Percentiles rank a stretch among this genome's conserved stretches.
Evolutionary conservation across 2,329 filamentous ascomycete genomes (phyloP).

Genomic region (Cordyceps javanica): DNA sequence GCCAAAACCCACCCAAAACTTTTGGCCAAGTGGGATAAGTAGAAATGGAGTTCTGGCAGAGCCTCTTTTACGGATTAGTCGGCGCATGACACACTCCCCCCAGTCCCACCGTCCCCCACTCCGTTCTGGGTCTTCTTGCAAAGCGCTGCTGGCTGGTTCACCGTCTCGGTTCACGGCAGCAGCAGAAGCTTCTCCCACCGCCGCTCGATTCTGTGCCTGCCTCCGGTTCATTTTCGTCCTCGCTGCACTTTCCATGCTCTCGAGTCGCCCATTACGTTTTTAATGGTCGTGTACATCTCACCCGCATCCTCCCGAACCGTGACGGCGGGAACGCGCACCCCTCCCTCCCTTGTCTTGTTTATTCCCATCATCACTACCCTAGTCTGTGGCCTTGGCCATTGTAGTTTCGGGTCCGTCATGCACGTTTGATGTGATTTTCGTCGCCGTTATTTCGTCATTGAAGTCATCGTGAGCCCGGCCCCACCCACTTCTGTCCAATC

Average conservation of each 20-base stretch:
- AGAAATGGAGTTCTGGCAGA: neutral
- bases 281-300: neutral
- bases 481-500: neutral
- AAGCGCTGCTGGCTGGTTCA: neutral
- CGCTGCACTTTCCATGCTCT: neutral
- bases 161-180: constrained; percentile 4
- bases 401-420: neutral
- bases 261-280: neutral
- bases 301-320: neutral
- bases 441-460: neutral
- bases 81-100: neutral
- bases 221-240: constrained; percentile 11
- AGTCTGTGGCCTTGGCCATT: neutral
- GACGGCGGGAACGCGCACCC: neutral
- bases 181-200: neutral
- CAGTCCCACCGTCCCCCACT: neutral
- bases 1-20: neutral
- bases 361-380: neutral
- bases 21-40: too few relatives aligned
- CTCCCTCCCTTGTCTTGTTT: neutral
- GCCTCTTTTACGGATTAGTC: neutral
- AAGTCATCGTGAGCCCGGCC: constrained; percentile 5
- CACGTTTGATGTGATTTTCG: neutral
- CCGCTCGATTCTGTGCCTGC: neutral
- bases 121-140: neutral